Evolutionary conservation across 768 basidiomycete species (phyloP).

Genomic region (Termitomyces sp.): DNA sequence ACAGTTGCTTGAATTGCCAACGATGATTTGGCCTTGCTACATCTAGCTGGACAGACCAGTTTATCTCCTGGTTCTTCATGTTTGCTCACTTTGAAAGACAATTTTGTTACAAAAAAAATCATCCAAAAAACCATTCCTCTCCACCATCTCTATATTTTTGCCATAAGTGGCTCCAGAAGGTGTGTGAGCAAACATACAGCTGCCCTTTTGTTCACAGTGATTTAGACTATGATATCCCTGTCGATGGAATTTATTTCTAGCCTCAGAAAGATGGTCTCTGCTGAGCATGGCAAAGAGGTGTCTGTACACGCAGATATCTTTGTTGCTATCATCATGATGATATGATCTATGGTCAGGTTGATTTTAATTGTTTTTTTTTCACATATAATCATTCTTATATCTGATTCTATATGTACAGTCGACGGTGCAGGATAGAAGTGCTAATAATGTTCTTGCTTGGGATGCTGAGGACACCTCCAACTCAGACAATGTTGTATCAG

Average conservation of each 20-base stretch:
- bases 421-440: not conserved
- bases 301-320: slow-evolving; percentile 6
- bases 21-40: too few species aligned
- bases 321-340: slow-evolving; percentile 10
- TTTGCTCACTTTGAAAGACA: slow-evolving; percentile 10
- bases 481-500: not conserved
- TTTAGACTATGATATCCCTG: slow-evolving; percentile 16
- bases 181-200: slow-evolving; percentile 19
- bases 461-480: not conserved
- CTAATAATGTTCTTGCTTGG: not conserved
- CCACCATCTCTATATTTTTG: slow-evolving; percentile 9
- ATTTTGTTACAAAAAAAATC: not conserved
- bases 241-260: slow-evolving; percentile 7
- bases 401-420: slow-evolving; percentile 1
- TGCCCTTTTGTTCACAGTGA: slow-evolving; percentile 23
- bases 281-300: not conserved
- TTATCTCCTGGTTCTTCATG: slow-evolving; percentile 9
- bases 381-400: not conserved
- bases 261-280: not conserved
- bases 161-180: slow-evolving; percentile 14
- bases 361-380: not conserved
- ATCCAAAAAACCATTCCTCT: slow-evolving; percentile 1
- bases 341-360: slow-evolving; percentile 9
- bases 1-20: too few species aligned
- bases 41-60: too few species aligned